These are phyloP conservation scores for Celoporthe dispersa DNA, from an alignment of 2,329 filamentous ascomycete genomes.

Conservation along the genomic window DNA sequence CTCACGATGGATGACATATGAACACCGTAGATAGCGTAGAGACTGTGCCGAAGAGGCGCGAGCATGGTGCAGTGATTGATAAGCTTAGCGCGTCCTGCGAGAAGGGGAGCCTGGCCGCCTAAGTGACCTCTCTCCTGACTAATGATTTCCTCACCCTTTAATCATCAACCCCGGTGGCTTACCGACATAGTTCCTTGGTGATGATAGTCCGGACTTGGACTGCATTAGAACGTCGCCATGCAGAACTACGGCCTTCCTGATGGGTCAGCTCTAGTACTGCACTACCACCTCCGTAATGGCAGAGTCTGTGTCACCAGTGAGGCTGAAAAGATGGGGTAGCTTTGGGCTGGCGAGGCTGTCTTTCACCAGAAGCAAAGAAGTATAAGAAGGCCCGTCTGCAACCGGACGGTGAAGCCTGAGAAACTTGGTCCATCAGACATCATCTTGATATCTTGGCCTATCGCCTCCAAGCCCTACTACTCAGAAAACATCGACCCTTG, in stretches of 20 bases:
- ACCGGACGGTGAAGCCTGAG: conserved; percentile 7
- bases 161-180: neutral
- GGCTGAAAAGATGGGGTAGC: neutral
- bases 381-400: conserved; percentile 15
- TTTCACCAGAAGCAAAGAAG: neutral
- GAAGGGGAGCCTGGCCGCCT: neutral
- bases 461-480: neutral
- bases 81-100: neutral
- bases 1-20: neutral
- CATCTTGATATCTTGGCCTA: neutral
- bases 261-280: neutral
- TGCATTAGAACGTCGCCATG: neutral
- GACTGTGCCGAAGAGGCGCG: conserved; percentile 1
- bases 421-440: conserved; percentile 16
- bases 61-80: neutral
- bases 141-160: neutral
- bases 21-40: neutral
- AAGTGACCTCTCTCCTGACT: neutral
- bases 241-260: neutral
- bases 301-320: neutral
- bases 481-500: neutral
- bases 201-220: neutral
- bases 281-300: neutral
- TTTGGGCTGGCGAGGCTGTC: neutral
- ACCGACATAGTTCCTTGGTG: neutral